Conservation (phyloP, 2,329 filamentous ascomycete species). For the Dactylellina drechsleri region DNA sequence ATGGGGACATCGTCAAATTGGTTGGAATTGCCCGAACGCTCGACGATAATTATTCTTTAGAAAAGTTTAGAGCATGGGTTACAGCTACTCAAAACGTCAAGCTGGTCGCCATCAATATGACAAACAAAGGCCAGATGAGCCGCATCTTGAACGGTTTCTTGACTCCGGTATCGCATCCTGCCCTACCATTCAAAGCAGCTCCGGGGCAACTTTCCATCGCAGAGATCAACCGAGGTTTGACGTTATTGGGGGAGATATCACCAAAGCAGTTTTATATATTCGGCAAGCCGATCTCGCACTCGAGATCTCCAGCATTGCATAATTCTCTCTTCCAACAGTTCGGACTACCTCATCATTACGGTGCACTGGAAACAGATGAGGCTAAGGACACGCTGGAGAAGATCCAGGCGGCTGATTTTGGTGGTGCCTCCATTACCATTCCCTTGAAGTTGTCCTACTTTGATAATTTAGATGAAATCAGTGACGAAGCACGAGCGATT, state of each 20-base stretch:
- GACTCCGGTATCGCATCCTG: constrained; percentile 91
- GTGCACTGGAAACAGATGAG: constrained; percentile 74
- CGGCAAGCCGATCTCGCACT: constrained; percentile 82
- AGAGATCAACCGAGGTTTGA: constrained; percentile 82
- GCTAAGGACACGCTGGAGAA: constrained; percentile 69
- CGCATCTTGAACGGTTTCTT: constrained; percentile 91
- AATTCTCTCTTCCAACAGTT: constrained; percentile 80
- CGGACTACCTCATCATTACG: constrained; percentile 87
- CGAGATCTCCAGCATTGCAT: constrained; percentile 87
- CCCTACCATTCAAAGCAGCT: constrained; percentile 89
- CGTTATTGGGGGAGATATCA: constrained; percentile 80
- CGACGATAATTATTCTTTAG: constrained; percentile 87
- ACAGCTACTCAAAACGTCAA: constrained; percentile 76
- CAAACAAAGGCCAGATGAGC: constrained; percentile 83
- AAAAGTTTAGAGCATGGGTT: constrained; percentile 80
- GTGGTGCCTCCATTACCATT: constrained; percentile 94
- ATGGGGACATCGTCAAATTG: constrained; percentile 93
- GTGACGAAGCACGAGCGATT: constrained; percentile 80
- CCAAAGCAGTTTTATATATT: constrained; percentile 85
- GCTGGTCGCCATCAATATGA: constrained; percentile 97
- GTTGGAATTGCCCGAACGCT: constrained; percentile 80
- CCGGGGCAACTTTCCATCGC: constrained; percentile 90
- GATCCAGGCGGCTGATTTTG: constrained; percentile 79
- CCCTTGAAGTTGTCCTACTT: constrained; percentile 92
- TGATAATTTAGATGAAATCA: constrained; percentile 79